These are phyloP conservation scores for Lodderomyces oxycetoniae DNA, from an alignment of 1,139 yeast species.

Conservation along the genomic window DNA sequence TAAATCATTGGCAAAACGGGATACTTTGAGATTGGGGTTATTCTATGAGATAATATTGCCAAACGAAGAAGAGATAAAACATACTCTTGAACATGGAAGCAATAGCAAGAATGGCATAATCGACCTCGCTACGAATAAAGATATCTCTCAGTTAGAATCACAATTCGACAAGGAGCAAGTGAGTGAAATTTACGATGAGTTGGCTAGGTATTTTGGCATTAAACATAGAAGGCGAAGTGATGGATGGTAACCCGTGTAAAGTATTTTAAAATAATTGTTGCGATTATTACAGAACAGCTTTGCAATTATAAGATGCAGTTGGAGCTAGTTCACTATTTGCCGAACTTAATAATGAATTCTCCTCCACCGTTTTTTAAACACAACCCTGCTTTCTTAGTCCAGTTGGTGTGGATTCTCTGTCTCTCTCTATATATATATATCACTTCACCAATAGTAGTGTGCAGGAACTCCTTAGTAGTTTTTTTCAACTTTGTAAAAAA, in stretches of 20 bases:
- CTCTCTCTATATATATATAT: too few relatives aligned
- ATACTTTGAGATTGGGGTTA: conserved; percentile 51
- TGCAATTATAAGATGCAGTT: too few relatives aligned
- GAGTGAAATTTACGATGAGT: conserved; percentile 52
- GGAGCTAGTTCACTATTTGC: too few relatives aligned
- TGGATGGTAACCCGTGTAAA: conserved; percentile 50
- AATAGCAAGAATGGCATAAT: conserved; percentile 8
- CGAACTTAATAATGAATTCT: too few relatives aligned
- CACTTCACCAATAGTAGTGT: too few relatives aligned
- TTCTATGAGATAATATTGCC: conserved; percentile 68
- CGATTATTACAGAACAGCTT: too few relatives aligned
- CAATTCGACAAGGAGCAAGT: conserved; percentile 28
- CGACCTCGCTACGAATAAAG: conserved; percentile 14
- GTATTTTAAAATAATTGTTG: too few relatives aligned
- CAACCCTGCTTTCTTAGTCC: too few relatives aligned
- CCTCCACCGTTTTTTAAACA: too few relatives aligned
- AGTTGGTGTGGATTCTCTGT: too few relatives aligned
- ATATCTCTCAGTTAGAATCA: conserved; percentile 34
- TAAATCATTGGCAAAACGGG: conserved; percentile 36
- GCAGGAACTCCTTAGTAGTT: too few relatives aligned
- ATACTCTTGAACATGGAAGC: conserved; percentile 19
- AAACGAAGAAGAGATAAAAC: conserved; percentile 40
- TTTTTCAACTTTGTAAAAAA: too few relatives aligned
- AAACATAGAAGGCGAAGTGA: conserved; percentile 47
- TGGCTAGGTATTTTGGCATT: conserved; percentile 68